Conservation (phyloP, 2,329 filamentous ascomycete species). For the Arachnomyces sp. region DNA sequence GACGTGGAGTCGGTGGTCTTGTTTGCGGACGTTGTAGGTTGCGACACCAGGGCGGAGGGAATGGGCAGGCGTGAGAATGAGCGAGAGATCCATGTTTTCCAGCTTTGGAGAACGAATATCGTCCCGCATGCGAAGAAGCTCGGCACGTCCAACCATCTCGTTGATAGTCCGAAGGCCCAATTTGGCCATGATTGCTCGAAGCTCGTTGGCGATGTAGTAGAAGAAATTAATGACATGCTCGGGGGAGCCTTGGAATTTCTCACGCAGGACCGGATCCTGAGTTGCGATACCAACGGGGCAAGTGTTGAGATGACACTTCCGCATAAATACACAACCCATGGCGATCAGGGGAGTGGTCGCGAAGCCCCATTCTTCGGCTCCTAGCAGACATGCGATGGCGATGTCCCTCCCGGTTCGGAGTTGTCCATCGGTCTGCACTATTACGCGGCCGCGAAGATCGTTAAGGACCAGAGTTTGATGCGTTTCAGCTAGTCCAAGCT, state of each 20-base stretch:
- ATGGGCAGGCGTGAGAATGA: constrained; percentile 92
- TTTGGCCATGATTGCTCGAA: constrained; percentile 93
- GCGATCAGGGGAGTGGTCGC: constrained; percentile 90
- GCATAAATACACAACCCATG: constrained; percentile 95
- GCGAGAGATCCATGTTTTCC: constrained; percentile 81
- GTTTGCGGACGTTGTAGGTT: constrained; percentile 95
- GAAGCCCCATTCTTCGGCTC: constrained; percentile 97
- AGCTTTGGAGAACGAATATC: constrained; percentile 84
- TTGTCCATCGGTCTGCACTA: constrained; percentile 94
- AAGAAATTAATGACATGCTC: constrained; percentile 99
- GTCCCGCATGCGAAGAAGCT: constrained; percentile 76
- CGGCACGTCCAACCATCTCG: constrained; percentile 92
- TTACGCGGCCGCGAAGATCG: constrained; percentile 87
- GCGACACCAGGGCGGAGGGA: constrained; percentile 88
- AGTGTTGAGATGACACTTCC: constrained; percentile 67
- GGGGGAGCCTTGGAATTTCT: constrained; percentile 87
- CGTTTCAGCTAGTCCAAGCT: constrained; percentile 90
- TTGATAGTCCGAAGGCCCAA: constrained; percentile 92
- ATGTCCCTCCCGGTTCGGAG: constrained; percentile 87
- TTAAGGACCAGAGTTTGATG: constrained; percentile 95
- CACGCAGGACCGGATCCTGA: constrained; percentile 84
- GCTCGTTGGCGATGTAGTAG: constrained; percentile 93
- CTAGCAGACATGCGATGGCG: constrained; percentile 85
- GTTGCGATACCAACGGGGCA: constrained; percentile 92
- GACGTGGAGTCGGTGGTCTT: constrained; percentile 88